Conservation (phyloP, 2,329 filamentous ascomycete species). For the Pseudogymnoascus sp. region DNA sequence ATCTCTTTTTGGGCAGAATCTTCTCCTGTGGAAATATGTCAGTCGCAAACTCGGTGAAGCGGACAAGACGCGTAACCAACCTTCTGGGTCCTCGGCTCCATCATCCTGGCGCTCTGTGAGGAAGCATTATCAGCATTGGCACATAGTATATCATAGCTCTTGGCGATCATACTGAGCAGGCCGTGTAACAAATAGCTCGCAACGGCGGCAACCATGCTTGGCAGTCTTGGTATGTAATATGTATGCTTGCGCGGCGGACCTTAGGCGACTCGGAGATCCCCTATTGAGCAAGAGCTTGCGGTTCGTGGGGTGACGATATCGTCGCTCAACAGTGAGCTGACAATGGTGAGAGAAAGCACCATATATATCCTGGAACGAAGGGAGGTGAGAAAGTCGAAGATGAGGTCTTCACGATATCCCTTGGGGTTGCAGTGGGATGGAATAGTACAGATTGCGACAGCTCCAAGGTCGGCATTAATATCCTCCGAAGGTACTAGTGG, state of each 20-base stretch:
- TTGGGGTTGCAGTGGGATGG: not conserved
- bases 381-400: slow-evolving; percentile 3
- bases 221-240: slow-evolving; percentile 5
- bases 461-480: not conserved
- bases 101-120: slow-evolving; percentile 24
- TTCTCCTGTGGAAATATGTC: slow-evolving; percentile 40
- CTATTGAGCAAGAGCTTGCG: slow-evolving; percentile 7
- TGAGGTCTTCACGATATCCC: slow-evolving; percentile 9
- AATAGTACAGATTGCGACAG: slow-evolving; percentile 8
- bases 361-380: slow-evolving; percentile 23
- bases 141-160: not conserved
- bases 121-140: slow-evolving; percentile 17
- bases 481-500: not conserved
- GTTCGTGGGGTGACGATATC: slow-evolving; percentile 9
- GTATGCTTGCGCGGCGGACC: not conserved
- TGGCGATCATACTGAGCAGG: not conserved
- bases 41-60: slow-evolving; percentile 15
- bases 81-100: slow-evolving; percentile 22
- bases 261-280: slow-evolving; percentile 3
- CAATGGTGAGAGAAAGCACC: slow-evolving; percentile 20
- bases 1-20: slow-evolving; percentile 90
- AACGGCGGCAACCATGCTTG: slow-evolving; percentile 10
- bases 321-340: slow-evolving; percentile 28
- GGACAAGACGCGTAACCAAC: slow-evolving; percentile 15
- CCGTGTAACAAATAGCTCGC: not conserved